Conservation (phyloP, 805 yeast genomes). For the Cyberlindnera galapagoensis region DNA sequence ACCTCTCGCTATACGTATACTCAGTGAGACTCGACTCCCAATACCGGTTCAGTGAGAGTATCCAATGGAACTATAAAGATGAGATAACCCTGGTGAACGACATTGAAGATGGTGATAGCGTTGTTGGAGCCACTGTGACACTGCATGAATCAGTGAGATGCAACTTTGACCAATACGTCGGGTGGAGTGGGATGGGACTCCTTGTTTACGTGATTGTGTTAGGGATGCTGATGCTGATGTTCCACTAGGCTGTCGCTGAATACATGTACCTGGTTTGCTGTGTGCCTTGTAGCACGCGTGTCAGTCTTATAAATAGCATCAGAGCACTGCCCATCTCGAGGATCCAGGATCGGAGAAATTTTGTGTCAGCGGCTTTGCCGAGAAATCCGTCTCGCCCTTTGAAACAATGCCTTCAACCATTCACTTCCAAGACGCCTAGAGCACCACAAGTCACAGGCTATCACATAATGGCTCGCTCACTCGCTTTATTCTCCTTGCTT, state of each 20-base stretch:
- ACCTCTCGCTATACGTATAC: slow-evolving; percentile 7
- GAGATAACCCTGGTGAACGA: slow-evolving; percentile 10
- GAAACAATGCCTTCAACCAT: too few species aligned
- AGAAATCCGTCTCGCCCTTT: too few species aligned
- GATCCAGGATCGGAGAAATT: too few species aligned
- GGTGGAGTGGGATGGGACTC: slow-evolving; percentile 17
- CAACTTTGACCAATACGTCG: slow-evolving; percentile 12
- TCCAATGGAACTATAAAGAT: slow-evolving; percentile 9
- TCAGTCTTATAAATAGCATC: too few species aligned
- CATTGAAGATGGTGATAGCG: slow-evolving; percentile 7
- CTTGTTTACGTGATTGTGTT: slow-evolving; percentile 3
- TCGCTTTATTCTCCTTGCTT: too few species aligned
- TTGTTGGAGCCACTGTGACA: slow-evolving; percentile 8
- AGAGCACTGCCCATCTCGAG: too few species aligned
- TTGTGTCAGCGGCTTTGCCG: too few species aligned
- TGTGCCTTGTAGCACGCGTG: too few species aligned
- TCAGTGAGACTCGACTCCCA: slow-evolving; percentile 2
- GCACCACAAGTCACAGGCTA: too few species aligned
- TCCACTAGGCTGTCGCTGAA: background rate
- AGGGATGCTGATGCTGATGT: slow-evolving; percentile 3
- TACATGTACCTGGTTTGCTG: slow-evolving; percentile 1
- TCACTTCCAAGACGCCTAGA: too few species aligned
- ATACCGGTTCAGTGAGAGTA: slow-evolving; percentile 16
- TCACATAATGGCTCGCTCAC: too few species aligned
- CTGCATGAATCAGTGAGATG: slow-evolving; percentile 9